phyloP scores from a whole-genome alignment of 768 basidiomycete genomes.

The Lenzites betulinus region DNA sequence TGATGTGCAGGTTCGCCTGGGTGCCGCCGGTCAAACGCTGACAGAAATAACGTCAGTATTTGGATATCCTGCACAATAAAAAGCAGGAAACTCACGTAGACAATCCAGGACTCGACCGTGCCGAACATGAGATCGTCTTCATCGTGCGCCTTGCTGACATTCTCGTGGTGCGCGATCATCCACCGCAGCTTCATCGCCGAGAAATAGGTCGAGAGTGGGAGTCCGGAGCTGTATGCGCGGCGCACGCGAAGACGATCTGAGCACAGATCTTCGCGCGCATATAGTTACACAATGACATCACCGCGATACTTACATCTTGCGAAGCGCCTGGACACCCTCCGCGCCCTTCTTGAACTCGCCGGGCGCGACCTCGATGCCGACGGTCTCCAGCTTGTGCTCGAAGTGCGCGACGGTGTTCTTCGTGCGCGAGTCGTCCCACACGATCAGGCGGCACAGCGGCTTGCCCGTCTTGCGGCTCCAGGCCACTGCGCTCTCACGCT shows the following conservation, averaged over 20 bases:
- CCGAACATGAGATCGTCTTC: constrained; percentile 85
- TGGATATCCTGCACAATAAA: background rate
- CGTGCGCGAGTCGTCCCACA: constrained; percentile 96
- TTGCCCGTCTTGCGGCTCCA: constrained; percentile 93
- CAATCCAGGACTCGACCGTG: constrained; percentile 96
- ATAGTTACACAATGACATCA: constrained; percentile 8
- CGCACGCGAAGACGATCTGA: constrained; percentile 11
- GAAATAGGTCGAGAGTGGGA: constrained; percentile 97
- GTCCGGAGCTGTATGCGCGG: constrained; percentile 65
- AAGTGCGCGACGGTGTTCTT: constrained; percentile 82
- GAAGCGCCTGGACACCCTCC: constrained; percentile 65
- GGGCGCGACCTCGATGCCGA: constrained; percentile 70
- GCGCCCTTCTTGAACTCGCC: constrained; percentile 71
- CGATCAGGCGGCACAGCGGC: constrained; percentile 86
- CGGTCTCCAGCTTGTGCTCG: constrained; percentile 66
- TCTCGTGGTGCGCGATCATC: constrained; percentile 88
- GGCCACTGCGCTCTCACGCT: constrained; percentile 92
- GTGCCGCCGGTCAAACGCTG: constrained; percentile 86
- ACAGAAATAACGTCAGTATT: background rate
- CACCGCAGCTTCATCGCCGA: constrained; percentile 95
- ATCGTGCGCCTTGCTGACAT: constrained; percentile 77
- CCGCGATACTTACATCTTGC: constrained; percentile 56
- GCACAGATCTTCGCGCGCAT: constrained; percentile 5
- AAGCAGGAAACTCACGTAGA: constrained; percentile 58
- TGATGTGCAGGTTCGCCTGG: constrained; percentile 71